Percentiles rank a stretch among this genome's conserved stretches.
These are phyloP conservation scores for Bruguiera hainesii DNA, from an alignment of 441 rosid genomes.

Conservation along the genomic window DNA sequence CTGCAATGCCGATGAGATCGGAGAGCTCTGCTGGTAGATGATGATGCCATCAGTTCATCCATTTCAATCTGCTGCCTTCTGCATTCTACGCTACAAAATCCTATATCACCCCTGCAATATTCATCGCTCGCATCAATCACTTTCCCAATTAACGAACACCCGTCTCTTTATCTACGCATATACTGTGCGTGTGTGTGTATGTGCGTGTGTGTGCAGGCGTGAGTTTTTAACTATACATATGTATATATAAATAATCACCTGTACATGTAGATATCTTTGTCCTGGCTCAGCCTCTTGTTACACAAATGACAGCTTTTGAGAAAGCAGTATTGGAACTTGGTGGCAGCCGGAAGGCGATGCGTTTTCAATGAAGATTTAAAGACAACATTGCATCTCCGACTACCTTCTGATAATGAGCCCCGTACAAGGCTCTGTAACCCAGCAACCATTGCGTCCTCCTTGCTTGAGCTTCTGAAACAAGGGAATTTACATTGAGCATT, in stretches of 20 bases:
- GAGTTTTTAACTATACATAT: too few relatives aligned
- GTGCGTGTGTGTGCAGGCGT: too few relatives aligned
- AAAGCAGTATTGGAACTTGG: constrained; percentile 32
- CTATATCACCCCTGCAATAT: constrained; percentile 65
- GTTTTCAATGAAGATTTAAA: constrained; percentile 35
- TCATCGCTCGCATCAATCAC: neutral
- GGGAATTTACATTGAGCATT: neutral
- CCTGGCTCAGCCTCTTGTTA: constrained; percentile 38
- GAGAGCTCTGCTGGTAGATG: constrained; percentile 35
- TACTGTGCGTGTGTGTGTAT: too few relatives aligned
- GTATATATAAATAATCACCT: constrained; percentile 31
- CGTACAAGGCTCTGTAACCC: constrained; percentile 52
- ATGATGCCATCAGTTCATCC: constrained; percentile 57
- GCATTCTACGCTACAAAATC: constrained; percentile 76
- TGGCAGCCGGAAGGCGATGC: neutral
- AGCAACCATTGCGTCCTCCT: constrained; percentile 22
- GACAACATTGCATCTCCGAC: constrained; percentile 34
- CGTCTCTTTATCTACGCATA: too few relatives aligned
- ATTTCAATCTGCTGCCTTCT: constrained; percentile 57
- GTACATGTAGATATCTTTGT: constrained; percentile 83
- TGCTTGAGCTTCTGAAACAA: too few relatives aligned
- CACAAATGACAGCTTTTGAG: constrained; percentile 67
- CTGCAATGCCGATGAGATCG: constrained; percentile 39
- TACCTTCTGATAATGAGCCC: constrained; percentile 15
- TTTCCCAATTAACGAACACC: too few relatives aligned